These are phyloP conservation scores for Vitis amurensis DNA, from an alignment of 164 flowering plant genomes.

Conservation along the genomic window DNA sequence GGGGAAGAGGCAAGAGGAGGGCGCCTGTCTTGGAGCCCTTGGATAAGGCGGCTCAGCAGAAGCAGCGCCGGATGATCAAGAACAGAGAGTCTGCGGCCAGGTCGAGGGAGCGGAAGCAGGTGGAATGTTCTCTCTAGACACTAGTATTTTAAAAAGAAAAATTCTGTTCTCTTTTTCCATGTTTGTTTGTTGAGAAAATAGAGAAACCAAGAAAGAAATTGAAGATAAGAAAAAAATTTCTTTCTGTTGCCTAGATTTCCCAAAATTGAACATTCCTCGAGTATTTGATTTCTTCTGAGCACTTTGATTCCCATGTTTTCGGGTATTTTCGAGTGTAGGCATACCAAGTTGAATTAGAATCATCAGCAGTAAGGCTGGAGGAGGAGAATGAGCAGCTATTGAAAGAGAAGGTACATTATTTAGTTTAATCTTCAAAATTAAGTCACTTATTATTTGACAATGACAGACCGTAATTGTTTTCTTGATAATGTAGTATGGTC, in stretches of 20 bases:
- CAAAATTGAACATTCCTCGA: neutral
- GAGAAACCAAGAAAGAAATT: no score
- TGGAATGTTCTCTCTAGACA: conserved; percentile 6
- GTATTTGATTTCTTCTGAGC: neutral
- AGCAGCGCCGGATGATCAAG: conserved; percentile 81
- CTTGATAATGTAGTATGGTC: neutral
- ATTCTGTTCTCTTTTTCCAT: neutral
- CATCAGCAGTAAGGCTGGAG: conserved; percentile 57
- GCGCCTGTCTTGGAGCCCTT: conserved; percentile 40
- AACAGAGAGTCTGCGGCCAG: conserved; percentile 79
- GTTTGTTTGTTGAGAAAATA: neutral
- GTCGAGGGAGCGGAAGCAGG: conserved; percentile 82
- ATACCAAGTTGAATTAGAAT: conserved; percentile 70
- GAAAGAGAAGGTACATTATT: conserved; percentile 56
- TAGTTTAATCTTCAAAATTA: neutral
- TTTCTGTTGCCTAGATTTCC: neutral
- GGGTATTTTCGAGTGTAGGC: conserved; percentile 41
- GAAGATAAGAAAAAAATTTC: no score
- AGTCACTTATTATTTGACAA: neutral
- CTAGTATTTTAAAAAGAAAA: no score
- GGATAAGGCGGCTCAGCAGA: conserved; percentile 70
- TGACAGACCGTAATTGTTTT: neutral
- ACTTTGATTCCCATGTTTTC: neutral
- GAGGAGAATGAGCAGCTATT: conserved; percentile 69
- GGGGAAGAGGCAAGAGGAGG: conserved; percentile 39